Base-by-base conservation (phyloP, 164 flowering plant genomes). In the Tetrastigma voinierianum region DNA sequence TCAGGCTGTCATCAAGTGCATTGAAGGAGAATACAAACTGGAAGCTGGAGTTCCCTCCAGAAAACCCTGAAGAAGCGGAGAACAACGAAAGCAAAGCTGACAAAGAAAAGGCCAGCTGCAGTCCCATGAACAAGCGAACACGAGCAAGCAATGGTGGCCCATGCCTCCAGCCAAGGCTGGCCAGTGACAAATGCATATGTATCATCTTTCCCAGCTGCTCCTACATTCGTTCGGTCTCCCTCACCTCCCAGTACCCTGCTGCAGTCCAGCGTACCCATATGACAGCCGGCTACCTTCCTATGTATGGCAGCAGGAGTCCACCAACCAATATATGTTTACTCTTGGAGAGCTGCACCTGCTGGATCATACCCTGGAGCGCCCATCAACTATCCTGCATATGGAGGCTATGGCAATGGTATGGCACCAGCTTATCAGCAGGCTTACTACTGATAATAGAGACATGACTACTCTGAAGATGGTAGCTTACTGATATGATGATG, bases 141-240 rank as follows among this genome's bases (percentile, higher is more conserved):
- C 80, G 98, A 51, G 94, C 88, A 16, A 86, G 81, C 83, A 90
- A 80, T 70, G 87, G 86, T 7, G 98, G 3, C 96, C 95, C 15
- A 94, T 94, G 98, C 98, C 98, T 57, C 98, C 98, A 44, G 98
- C 98, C 61, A 94, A 94, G 83, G 98, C 98, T 47, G 98, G 97
- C 5, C 95, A 97, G 23, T 82, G 25, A 84, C 90, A 57, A 91
- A 94, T 76, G 96, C 97, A 19, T 90, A 94, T 48, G 98, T 94
- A 0, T 91, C 98, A 43, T 90, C 98, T 53, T 94, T 88, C 80
- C 97, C 96, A 1, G 75, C 90, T 10, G 77, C 87, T 53, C 87
- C 94, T 44, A 64, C 97, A 11, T 88, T 70, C 64, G 79, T 84
- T 46, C 81, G 86, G 64, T 88, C 93, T 46, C 88, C 92, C 17